phyloP scores from a whole-genome alignment of 768 basidiomycete species.

The Naganishia vaughanmartiniae region DNA sequence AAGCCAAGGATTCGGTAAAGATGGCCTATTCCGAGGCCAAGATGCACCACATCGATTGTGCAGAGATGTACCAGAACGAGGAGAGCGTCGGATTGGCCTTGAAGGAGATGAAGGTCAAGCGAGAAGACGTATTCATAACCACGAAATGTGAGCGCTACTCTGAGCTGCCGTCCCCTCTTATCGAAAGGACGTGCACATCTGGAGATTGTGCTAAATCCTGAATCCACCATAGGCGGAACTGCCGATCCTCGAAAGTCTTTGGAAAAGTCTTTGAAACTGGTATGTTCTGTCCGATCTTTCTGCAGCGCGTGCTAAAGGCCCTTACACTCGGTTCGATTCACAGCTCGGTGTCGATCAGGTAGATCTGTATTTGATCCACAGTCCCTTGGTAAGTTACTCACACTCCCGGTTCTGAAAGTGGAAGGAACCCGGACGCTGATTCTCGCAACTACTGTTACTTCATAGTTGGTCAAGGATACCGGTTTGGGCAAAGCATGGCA shows the following conservation, averaged over 20 bases:
- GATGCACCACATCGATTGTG: slow-evolving; percentile 23
- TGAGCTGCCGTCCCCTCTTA: neutral
- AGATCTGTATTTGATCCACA: slow-evolving; percentile 67
- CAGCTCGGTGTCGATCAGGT: slow-evolving; percentile 50
- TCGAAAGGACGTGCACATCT: neutral
- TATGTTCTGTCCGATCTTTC: slow-evolving; percentile 46
- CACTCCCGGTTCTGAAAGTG: slow-evolving; percentile 25
- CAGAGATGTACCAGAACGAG: slow-evolving; percentile 50
- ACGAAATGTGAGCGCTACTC: slow-evolving; percentile 40
- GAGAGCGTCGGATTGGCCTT: slow-evolving; percentile 47
- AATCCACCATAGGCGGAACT: neutral
- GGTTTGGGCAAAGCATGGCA: slow-evolving; percentile 61
- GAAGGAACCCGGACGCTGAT: neutral
- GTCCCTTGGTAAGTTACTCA: slow-evolving; percentile 39
- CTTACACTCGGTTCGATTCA: neutral
- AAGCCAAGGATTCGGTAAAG: slow-evolving; percentile 20
- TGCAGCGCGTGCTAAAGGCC: no score
- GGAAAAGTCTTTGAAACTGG: slow-evolving; percentile 59
- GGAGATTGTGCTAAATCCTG: neutral
- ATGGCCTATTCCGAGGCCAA: slow-evolving; percentile 23
- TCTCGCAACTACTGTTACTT: neutral
- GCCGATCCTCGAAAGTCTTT: slow-evolving; percentile 57
- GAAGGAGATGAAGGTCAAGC: slow-evolving; percentile 37
- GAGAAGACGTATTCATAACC: slow-evolving; percentile 60
- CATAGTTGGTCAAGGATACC: slow-evolving; percentile 27